These are phyloP conservation scores for Pichia sp. DNA, from an alignment of 1,139 yeast genomes.

Conservation along the genomic window DNA sequence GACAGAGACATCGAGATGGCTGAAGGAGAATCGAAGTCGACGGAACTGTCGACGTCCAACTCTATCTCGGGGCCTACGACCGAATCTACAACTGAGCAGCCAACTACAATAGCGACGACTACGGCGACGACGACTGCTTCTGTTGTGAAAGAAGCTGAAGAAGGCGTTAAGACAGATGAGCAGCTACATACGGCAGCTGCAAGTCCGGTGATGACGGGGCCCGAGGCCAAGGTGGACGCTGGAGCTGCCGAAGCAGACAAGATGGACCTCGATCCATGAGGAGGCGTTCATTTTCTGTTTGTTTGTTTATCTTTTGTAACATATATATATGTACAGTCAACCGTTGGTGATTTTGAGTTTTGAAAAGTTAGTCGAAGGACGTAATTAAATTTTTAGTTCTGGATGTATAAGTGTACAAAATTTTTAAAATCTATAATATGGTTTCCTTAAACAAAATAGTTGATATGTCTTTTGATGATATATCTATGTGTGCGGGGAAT, in stretches of 20 bases:
- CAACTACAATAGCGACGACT: background rate
- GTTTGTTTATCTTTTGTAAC: background rate
- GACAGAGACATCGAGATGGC: constrained; percentile 16
- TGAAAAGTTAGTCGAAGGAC: too few species aligned
- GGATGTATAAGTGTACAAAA: too few species aligned
- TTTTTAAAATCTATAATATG: background rate
- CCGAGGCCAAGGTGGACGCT: constrained; percentile 16
- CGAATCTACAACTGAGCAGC: background rate
- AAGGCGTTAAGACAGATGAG: constrained; percentile 15
- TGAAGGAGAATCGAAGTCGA: background rate
- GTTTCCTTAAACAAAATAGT: background rate
- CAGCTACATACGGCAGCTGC: constrained; percentile 1
- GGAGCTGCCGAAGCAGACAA: background rate
- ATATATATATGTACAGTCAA: constrained; percentile 4
- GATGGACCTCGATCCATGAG: constrained; percentile 5
- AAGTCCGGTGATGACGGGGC: background rate
- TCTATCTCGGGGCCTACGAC: background rate
- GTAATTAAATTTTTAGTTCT: too few species aligned
- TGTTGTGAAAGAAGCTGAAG: background rate
- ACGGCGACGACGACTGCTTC: background rate
- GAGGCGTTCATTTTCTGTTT: background rate
- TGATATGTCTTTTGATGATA: background rate
- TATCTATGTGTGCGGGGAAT: too few species aligned
- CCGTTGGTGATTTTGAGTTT: too few species aligned
- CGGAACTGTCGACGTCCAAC: background rate